Conservation (phyloP, 2,329 filamentous ascomycete genomes). For the Colletotrichum lentis region DNA sequence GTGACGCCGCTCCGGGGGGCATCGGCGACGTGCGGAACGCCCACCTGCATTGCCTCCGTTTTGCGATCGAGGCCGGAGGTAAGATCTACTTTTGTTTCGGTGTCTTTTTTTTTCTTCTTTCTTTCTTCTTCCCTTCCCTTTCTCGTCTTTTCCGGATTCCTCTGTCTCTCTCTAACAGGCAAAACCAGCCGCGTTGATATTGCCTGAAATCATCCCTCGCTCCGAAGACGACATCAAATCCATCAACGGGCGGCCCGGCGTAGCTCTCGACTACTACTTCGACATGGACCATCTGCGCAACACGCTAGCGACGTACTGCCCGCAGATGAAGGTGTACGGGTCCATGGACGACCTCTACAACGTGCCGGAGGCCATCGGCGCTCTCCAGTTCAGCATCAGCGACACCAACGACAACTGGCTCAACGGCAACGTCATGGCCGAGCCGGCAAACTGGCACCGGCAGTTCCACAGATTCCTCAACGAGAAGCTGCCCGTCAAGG, state of each 20-base stretch:
- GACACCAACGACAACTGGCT: constrained; percentile 38
- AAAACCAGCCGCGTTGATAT: constrained; percentile 48
- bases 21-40: constrained; percentile 56
- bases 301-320: constrained; percentile 45
- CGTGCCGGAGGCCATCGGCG: constrained; percentile 43
- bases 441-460: constrained; percentile 38
- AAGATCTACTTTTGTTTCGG: too few relatives aligned
- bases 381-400: constrained; percentile 41
- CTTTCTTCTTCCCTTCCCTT: too few relatives aligned
- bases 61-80: constrained; percentile 59
- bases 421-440: constrained; percentile 43
- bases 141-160: too few relatives aligned
- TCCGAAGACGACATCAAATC: constrained; percentile 45
- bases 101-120: too few relatives aligned
- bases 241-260: constrained; percentile 36
- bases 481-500: constrained; percentile 40
- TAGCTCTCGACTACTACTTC: constrained; percentile 48
- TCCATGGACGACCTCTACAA: constrained; percentile 49
- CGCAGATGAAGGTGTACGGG: constrained; percentile 48
- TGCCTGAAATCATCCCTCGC: constrained; percentile 49
- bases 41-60: constrained; percentile 55
- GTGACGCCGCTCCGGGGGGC: constrained; percentile 54
- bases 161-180: constrained; percentile 1
- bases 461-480: constrained; percentile 44
- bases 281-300: constrained; percentile 45